These are phyloP conservation scores for Beauveria varroae DNA, from an alignment of 2,329 filamentous ascomycete genomes.

Conservation along the genomic window DNA sequence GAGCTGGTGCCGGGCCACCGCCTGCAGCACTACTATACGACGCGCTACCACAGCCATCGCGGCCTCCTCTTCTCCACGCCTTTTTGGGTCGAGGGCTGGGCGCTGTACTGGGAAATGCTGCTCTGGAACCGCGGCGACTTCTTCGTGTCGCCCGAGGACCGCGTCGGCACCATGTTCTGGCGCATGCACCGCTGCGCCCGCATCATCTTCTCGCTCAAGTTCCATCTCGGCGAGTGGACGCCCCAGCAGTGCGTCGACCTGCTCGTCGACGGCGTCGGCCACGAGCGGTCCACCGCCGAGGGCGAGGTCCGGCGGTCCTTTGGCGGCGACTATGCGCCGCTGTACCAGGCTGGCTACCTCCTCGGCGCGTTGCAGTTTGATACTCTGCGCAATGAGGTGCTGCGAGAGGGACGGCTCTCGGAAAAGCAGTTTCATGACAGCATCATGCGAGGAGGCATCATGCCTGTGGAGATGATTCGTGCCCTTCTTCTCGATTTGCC, in stretches of 20 bases:
- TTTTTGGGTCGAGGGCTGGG: constrained; percentile 55
- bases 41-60: constrained; percentile 41
- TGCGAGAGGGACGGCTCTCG: constrained; percentile 28
- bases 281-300: constrained; percentile 52
- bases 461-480: constrained; percentile 47
- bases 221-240: constrained; percentile 47
- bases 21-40: constrained; percentile 42
- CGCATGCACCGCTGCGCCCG: constrained; percentile 54
- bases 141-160: constrained; percentile 40
- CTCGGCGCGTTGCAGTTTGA: constrained; percentile 51
- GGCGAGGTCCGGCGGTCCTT: constrained; percentile 52
- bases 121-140: constrained; percentile 49
- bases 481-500: constrained; percentile 37
- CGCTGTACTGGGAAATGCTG: constrained; percentile 54
- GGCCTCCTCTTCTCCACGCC: constrained; percentile 46
- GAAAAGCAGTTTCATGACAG: constrained; percentile 51
- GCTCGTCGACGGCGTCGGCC: constrained; percentile 48
- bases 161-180: constrained; percentile 54
- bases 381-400: constrained; percentile 39
- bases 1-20: constrained; percentile 54
- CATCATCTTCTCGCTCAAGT: constrained; percentile 50
- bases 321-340: constrained; percentile 46
- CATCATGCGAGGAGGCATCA: constrained; percentile 41
- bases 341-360: constrained; percentile 55
- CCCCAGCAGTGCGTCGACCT: constrained; percentile 49